Conservation (phyloP, 1,284 basidiomycete species). For the Meripilus lineatus region DNA sequence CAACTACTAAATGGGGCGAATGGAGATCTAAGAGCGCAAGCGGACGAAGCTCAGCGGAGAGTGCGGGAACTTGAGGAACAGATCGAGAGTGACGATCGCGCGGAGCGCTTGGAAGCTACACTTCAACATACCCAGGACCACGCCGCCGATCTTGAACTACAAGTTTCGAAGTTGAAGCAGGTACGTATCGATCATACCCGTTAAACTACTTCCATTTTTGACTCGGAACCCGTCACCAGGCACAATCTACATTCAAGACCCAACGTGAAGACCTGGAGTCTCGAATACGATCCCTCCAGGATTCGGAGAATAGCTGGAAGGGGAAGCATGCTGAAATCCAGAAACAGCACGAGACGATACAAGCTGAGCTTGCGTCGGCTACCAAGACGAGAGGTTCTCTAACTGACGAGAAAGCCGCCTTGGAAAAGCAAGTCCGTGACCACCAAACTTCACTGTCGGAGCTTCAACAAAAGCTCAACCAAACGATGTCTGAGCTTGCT, state of each 20-base stretch:
- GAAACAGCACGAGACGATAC: conserved; percentile 33
- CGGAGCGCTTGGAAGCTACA: conserved; percentile 64
- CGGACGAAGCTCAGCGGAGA: conserved; percentile 48
- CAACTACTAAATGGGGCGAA: conserved; percentile 51
- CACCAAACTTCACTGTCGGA: conserved; percentile 41
- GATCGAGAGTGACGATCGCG: conserved; percentile 74
- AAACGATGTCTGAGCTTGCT: conserved; percentile 48
- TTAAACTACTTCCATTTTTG: not conserved
- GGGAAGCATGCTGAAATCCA: conserved; percentile 42
- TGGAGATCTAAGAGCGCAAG: conserved; percentile 48
- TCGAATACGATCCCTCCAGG: conserved; percentile 31
- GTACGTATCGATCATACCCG: conserved; percentile 31
- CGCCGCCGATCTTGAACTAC: conserved; percentile 76
- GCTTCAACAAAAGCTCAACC: conserved; percentile 54
- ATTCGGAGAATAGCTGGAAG: conserved; percentile 39
- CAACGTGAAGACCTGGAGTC: conserved; percentile 55
- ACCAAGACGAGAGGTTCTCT: conserved; percentile 43
- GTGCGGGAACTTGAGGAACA: conserved; percentile 73
- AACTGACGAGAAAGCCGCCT: conserved; percentile 39
- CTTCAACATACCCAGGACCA: conserved; percentile 74
- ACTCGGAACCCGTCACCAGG: conserved; percentile 32
- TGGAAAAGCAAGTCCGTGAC: conserved; percentile 43
- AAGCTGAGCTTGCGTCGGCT: conserved; percentile 39
- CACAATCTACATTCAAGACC: conserved; percentile 47
- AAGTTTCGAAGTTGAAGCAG: conserved; percentile 72